phyloP scores from a whole-genome alignment of 371 early-diverging fungal genomes.

The Amoeboaphelidium protococcarum region DNA sequence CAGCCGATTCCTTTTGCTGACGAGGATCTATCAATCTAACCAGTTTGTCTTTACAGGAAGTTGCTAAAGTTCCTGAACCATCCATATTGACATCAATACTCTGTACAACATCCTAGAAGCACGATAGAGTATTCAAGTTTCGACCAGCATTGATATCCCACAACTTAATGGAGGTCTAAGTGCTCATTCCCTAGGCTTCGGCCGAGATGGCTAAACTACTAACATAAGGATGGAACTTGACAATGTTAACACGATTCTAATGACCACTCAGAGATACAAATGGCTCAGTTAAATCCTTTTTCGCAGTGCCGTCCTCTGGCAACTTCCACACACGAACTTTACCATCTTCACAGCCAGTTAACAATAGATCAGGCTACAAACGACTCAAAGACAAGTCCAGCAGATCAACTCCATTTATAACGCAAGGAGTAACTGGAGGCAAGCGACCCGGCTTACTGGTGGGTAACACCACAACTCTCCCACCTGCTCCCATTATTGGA shows the following conservation, averaged over 20 bases:
- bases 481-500: constrained; percentile 46
- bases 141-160: too few relatives aligned
- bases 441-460: constrained; percentile 32
- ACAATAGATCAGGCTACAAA: constrained; percentile 28
- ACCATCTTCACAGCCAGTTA: constrained; percentile 29
- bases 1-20: neutral
- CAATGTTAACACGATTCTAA: neutral
- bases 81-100: neutral
- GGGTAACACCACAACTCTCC: constrained; percentile 41
- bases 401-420: constrained; percentile 12
- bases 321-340: constrained; percentile 39
- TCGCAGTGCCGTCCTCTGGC: constrained; percentile 26
- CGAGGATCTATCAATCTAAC: neutral
- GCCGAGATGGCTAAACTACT: constrained; percentile 5
- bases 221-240: neutral
- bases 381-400: constrained; percentile 4
- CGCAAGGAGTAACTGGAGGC: constrained; percentile 24
- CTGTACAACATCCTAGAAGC: neutral
- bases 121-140: too few relatives aligned
- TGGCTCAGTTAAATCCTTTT: constrained; percentile 6
- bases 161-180: too few relatives aligned
- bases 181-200: too few relatives aligned
- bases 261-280: neutral
- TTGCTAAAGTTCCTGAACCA: neutral
- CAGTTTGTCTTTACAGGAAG: neutral